Evolutionary conservation across 2,329 filamentous ascomycete genomes (phyloP).

Genomic region (Beauveria brongniartii): DNA sequence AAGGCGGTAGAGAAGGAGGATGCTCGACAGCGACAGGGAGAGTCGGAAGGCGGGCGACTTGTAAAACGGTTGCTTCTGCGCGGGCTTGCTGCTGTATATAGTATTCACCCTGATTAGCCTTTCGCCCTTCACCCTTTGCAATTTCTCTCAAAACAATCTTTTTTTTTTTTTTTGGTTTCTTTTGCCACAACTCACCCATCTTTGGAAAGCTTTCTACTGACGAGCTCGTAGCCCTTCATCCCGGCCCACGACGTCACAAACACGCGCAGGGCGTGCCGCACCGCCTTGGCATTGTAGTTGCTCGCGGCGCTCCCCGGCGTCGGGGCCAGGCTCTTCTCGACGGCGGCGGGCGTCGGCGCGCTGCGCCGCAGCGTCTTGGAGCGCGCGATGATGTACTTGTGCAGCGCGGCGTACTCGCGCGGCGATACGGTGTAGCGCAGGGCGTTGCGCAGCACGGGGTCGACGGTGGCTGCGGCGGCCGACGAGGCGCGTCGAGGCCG

Average conservation of each 20-base stretch:
- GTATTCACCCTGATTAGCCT: constrained; percentile 7
- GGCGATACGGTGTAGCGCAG: constrained; percentile 80
- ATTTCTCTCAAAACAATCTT: no score
- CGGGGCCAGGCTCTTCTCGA: constrained; percentile 34
- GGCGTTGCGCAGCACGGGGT: constrained; percentile 75
- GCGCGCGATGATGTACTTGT: constrained; percentile 73
- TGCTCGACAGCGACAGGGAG: constrained; percentile 73
- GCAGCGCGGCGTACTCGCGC: constrained; percentile 76
- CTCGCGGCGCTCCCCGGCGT: constrained; percentile 25
- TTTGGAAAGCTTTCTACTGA: constrained; percentile 40
- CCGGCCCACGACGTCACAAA: constrained; percentile 57
- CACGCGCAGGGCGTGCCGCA: constrained; percentile 63
- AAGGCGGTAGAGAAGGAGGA: constrained; percentile 80
- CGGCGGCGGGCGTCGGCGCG: constrained; percentile 46
- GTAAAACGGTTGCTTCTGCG: constrained; percentile 46
- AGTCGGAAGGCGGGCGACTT: constrained; percentile 66
- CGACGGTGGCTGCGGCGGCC: constrained; percentile 28
- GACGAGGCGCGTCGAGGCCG: constrained; percentile 7
- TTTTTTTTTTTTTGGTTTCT: no score
- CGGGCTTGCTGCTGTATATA: constrained; percentile 14
- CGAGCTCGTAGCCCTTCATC: constrained; percentile 53
- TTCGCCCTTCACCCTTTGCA: no score
- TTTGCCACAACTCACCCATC: constrained; percentile 32
- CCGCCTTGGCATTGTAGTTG: constrained; percentile 61
- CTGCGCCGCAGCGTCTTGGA: constrained; percentile 49